Conservation (phyloP, 176 grass and related monocot species). For the Microstegium vimineum region DNA sequence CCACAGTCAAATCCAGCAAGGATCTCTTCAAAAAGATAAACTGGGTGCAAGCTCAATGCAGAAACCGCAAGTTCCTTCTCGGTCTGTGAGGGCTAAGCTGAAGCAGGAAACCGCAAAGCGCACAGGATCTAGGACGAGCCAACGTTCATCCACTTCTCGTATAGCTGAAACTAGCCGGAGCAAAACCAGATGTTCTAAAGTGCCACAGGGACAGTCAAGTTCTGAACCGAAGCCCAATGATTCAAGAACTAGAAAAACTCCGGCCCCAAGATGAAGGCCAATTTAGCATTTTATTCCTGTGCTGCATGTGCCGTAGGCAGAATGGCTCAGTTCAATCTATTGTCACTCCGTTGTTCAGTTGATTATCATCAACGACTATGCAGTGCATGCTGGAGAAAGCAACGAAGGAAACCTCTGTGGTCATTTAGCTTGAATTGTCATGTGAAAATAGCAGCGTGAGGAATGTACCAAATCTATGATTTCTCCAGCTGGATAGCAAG, state of each 20-base stretch:
- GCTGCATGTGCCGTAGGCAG: not conserved
- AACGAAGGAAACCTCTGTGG: not conserved
- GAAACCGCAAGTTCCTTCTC: constrained; percentile 20
- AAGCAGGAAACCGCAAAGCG: constrained; percentile 32
- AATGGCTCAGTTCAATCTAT: not conserved
- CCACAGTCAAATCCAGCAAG: constrained; percentile 37
- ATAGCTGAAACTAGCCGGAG: constrained; percentile 23
- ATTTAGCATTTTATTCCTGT: not conserved
- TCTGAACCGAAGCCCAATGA: constrained; percentile 29
- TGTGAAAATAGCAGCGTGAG: constrained; percentile 1
- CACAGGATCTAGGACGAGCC: constrained; percentile 24
- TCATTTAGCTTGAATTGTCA: not conserved
- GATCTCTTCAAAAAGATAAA: constrained; percentile 7
- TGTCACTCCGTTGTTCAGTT: not conserved
- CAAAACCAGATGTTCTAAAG: constrained; percentile 33
- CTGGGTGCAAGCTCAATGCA: constrained; percentile 6
- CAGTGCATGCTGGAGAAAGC: not conserved
- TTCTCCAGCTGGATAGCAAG: not conserved
- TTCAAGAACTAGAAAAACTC: constrained; percentile 47
- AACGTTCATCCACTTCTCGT: not conserved
- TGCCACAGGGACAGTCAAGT: constrained; percentile 14
- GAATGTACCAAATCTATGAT: not conserved
- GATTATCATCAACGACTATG: not conserved
- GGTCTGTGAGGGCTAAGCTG: constrained; percentile 22
- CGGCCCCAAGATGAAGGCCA: constrained; percentile 6